Base-by-base conservation (phyloP, 768 basidiomycete species). In the Asterophora lycoperdoides region DNA sequence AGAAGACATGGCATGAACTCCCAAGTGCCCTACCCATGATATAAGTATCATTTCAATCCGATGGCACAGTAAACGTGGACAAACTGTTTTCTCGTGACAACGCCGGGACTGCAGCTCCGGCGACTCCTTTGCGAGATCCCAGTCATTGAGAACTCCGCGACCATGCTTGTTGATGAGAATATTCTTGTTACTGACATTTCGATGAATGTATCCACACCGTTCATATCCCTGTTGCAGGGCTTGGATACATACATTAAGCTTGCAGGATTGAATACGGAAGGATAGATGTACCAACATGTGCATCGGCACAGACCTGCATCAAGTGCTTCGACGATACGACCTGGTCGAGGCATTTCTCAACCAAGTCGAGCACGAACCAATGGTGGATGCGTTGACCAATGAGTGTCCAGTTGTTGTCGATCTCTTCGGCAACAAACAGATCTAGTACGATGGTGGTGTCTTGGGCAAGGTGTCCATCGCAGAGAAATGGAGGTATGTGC, bases 391-490 rank as follows among this genome's bases (percentile, higher is more conserved):
- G 57, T 8, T 13, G 41, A n/a, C 26, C 45, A 5, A 61, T 43
- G 4, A 20, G 40, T 1, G 4, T 35, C 49, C 36, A 35, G 7
- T 44, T 38, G 15, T 13, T 34, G 4, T 56, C 59, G 1, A 13
- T 8, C 17, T 35, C 14, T 1, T 15, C 13, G 1, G 42, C 32
- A 3, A 32, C 34, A 17, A 47, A 48, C 3, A 45, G 51, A 7
- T 59, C 41, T n/a, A n/a, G n/a, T 0, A 58, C 58, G 5, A 23
- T 6, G 1, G 64, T 64, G 3, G 15, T 23, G 9, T 59, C 58
- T 8, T 13, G 47, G 34, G 9, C n/a, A 18, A 71, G 36, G 44
- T 72, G 68, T 28, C 57, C 63, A 3, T 64, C 69, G 29, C 57
- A 60, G 10, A 63, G 30, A 18, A 66, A 44, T n/a, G 30, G 29